Conservation (phyloP, 2,329 filamentous ascomycete species). For the Colletotrichum magnum region DNA sequence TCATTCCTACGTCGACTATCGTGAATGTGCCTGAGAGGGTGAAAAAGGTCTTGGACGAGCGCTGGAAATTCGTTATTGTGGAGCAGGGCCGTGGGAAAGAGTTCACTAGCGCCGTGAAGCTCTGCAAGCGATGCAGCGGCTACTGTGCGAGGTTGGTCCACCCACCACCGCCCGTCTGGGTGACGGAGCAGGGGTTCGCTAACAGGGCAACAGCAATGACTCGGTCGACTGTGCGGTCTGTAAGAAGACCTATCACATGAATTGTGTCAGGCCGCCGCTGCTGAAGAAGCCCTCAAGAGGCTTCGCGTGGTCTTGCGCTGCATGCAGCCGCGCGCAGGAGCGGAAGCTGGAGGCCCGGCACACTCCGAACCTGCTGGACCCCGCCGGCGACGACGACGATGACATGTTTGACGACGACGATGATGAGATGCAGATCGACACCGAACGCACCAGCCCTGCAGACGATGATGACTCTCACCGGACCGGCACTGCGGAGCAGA, state of each 20-base stretch:
- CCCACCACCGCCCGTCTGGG: conserved; percentile 27
- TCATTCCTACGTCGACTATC: conserved; percentile 91
- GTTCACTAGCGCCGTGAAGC: conserved; percentile 94
- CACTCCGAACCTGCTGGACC: conserved; percentile 81
- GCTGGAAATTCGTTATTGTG: conserved; percentile 96
- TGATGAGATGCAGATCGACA: conserved; percentile 70
- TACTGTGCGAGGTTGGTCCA: conserved; percentile 88
- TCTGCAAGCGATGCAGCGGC: conserved; percentile 90
- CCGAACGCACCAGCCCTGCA: conserved; percentile 75
- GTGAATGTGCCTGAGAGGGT: conserved; percentile 97
- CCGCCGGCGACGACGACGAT: conserved; percentile 77
- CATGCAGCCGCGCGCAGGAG: conserved; percentile 96
- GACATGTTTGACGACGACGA: conserved; percentile 79
- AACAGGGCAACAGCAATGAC: conserved; percentile 74
- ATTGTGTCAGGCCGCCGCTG: conserved; percentile 91
- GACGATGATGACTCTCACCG: conserved; percentile 69
- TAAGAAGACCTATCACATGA: conserved; percentile 97
- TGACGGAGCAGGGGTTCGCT: conserved; percentile 24
- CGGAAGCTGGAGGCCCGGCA: conserved; percentile 91
- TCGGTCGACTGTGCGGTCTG: conserved; percentile 98
- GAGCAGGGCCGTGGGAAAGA: conserved; percentile 96
- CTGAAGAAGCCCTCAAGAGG: conserved; percentile 97
- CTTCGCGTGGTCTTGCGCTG: conserved; percentile 97
- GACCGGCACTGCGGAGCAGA: conserved; percentile 84
- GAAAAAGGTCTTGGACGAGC: conserved; percentile 94